Percentiles rank a stretch among this genome's conserved stretches.
Conservation (phyloP, 1,139 yeast species). For the Suhomyces terraborum region DNA sequence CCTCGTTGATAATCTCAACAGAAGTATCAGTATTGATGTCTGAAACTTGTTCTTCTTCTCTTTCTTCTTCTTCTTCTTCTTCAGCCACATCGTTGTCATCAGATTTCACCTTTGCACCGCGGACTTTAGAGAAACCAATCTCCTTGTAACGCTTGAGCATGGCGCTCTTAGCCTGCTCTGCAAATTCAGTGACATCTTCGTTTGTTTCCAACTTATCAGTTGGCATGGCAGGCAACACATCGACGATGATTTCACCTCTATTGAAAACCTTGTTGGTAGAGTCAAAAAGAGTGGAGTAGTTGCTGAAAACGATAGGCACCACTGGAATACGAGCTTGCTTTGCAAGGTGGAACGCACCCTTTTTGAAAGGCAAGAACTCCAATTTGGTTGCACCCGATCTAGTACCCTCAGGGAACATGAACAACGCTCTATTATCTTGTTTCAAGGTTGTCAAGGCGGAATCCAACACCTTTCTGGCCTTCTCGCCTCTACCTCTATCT, state of each 20-base stretch:
- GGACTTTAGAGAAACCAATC: slow-evolving; percentile 36
- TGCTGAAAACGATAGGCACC: slow-evolving; percentile 83
- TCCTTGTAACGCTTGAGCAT: slow-evolving; percentile 34
- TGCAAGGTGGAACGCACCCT: slow-evolving; percentile 97
- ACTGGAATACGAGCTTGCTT: slow-evolving; percentile 88
- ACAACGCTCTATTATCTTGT: slow-evolving; percentile 65
- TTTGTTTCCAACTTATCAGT: slow-evolving; percentile 57
- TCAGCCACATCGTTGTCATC: slow-evolving; percentile 11
- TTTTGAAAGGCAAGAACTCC: slow-evolving; percentile 81
- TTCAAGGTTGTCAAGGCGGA: slow-evolving; percentile 65
- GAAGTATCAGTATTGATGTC: slow-evolving; percentile 23
- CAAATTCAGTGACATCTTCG: slow-evolving; percentile 57
- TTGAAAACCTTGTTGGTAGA: slow-evolving; percentile 58
- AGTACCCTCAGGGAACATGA: slow-evolving; percentile 95
- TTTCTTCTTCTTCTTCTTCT: slow-evolving; percentile 6
- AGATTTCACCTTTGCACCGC: slow-evolving; percentile 13
- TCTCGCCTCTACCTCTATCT: slow-evolving; percentile 77
- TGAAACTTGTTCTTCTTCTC: slow-evolving; percentile 9
- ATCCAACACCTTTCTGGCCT: slow-evolving; percentile 74
- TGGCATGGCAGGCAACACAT: slow-evolving; percentile 67
- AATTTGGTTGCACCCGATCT: slow-evolving; percentile 74
- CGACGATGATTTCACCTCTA: slow-evolving; percentile 61
- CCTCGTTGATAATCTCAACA: slow-evolving; percentile 27
- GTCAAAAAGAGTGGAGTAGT: slow-evolving; percentile 74
- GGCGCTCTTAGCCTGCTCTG: slow-evolving; percentile 37